Base-by-base conservation (phyloP, 495 filamentous ascomycete genomes). In the Hypoxylon lenormandii region DNA sequence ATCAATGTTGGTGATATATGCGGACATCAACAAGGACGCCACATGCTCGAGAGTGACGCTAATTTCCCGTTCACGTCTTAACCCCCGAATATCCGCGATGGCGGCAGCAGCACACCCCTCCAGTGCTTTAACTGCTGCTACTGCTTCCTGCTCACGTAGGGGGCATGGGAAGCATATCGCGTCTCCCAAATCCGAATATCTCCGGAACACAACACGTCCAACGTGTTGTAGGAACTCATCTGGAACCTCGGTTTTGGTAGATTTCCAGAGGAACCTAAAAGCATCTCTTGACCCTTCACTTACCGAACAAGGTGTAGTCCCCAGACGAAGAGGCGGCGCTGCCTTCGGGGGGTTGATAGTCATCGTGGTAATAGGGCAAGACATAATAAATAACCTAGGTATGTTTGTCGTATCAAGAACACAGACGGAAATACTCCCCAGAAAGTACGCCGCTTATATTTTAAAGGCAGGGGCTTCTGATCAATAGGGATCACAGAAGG, bases 1-100 rank as follows among this genome's bases (percentile, higher is more conserved):
- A 65, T 87, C 88, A 33, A 92, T 80, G 60, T 87, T 90, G 16
- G 89, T 86, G 71, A 93, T 80, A 69, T 92, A 92, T 3, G 89
- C 87, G 64, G 89, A 88, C 76, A 90, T 90, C 22, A 90, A 79
- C 69, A 92, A 92, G 18, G 85, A 85, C 7, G 87, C 84, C 4
- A 89, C 84, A 66, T 82, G 82, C 69, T 91, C 90, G 45, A 90
- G 74, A 58, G 86, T 86, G 21, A 92, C 82, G 28, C 77, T 81
- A 28, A 91, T 85, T 54, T 76, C 74, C 57, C 79, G 72, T 52
- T 70, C 73, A 50, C 78, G 64, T 8, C 71, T 62, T 19, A 58
- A 38, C 6, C 52, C 64, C 11, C 82, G 81, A 48, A 91, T 73
- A 72, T 89, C 80, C 12, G 85, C 88, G 62, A 93, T 83, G 4